A percentile compares a stretch with the other conserved stretches of the same genome.
Conservation (phyloP, 2,329 filamentous ascomycete species). For the Epichloe uncinata region DNA sequence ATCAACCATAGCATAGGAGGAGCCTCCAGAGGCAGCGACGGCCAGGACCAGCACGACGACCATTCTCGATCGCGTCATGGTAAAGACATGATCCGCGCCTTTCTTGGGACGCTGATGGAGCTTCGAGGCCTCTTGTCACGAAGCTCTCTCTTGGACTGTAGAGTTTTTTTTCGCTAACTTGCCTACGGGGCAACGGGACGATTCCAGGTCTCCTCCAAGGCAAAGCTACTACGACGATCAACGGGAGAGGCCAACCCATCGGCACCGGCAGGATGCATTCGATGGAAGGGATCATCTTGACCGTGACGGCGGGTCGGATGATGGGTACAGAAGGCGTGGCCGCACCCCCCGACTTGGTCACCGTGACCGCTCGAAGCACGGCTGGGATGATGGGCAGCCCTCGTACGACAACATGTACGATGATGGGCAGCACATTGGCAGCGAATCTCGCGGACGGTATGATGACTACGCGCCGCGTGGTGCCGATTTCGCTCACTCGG, state of each 20-base stretch:
- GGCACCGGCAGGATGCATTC: constrained; percentile 14
- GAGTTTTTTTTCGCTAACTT: constrained; percentile 30
- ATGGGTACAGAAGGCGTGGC: constrained; percentile 12
- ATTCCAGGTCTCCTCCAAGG: constrained; percentile 29
- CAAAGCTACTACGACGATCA: constrained; percentile 24
- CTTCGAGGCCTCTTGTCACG: constrained; percentile 2
- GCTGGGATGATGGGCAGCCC: constrained; percentile 17
- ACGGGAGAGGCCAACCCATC: constrained; percentile 15
- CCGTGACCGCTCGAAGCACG: constrained; percentile 14
- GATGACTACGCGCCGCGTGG: constrained; percentile 11
- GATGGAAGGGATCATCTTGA: constrained; percentile 12
- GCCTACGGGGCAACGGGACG: constrained; percentile 28
- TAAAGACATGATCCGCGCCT: constrained; percentile 28
- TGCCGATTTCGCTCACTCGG: not conserved
- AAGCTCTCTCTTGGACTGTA: constrained; percentile 3
- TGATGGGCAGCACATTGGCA: constrained; percentile 19
- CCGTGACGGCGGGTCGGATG: constrained; percentile 16
- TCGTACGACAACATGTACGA: constrained; percentile 25
- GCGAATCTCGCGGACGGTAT: constrained; percentile 8
- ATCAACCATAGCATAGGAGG: constrained; percentile 4
- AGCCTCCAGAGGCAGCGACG: constrained; percentile 9
- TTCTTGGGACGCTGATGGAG: constrained; percentile 11
- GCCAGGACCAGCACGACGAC: constrained; percentile 20
- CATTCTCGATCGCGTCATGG: constrained; percentile 36
- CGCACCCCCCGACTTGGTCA: constrained; percentile 5